These are phyloP conservation scores for Phoenix roebelenii DNA, from an alignment of 176 grass and related monocot species.

Conservation along the genomic window DNA sequence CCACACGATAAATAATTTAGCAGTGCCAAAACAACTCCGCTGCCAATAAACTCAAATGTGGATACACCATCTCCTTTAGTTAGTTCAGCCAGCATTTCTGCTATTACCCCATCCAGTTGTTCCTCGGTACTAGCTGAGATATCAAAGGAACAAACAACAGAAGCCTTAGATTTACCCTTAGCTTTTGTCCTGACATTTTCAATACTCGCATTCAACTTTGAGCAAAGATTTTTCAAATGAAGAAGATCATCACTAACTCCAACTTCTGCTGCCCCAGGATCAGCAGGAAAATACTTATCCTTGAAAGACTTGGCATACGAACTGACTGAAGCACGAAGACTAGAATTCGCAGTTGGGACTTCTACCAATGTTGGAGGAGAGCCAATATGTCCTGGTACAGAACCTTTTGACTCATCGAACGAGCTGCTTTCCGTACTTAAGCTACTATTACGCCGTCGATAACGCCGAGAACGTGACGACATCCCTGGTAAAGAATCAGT, in stretches of 20 bases:
- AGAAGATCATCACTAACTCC: conserved; percentile 67
- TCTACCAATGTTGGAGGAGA: conserved; percentile 24
- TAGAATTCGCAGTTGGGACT: conserved; percentile 31
- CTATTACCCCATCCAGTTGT: conserved; percentile 41
- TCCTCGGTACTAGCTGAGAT: conserved; percentile 38
- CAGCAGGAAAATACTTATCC: conserved; percentile 64
- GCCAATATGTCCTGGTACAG: conserved; percentile 19
- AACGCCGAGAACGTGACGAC: conserved; percentile 60
- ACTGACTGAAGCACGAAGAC: conserved; percentile 54
- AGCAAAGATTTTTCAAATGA: conserved; percentile 49
- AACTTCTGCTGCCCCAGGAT: conserved; percentile 46
- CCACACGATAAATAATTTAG: conserved; percentile 76
- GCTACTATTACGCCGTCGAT: conserved; percentile 35
- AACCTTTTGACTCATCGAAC: conserved; percentile 44
- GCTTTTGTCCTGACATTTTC: conserved; percentile 49
- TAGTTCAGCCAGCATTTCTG: conserved; percentile 65
- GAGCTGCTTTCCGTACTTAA: conserved; percentile 31
- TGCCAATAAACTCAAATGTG: conserved; percentile 91
- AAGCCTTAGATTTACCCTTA: conserved; percentile 71
- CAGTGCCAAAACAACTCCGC: conserved; percentile 55
- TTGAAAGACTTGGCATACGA: conserved; percentile 55
- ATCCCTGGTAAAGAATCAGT: conserved; percentile 21
- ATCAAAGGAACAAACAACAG: conserved; percentile 37
- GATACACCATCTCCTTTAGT: conserved; percentile 74
- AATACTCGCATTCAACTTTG: conserved; percentile 46